phyloP scores from a whole-genome alignment of 1,284 basidiomycete genomes.

The Anthracocystis setariae region DNA sequence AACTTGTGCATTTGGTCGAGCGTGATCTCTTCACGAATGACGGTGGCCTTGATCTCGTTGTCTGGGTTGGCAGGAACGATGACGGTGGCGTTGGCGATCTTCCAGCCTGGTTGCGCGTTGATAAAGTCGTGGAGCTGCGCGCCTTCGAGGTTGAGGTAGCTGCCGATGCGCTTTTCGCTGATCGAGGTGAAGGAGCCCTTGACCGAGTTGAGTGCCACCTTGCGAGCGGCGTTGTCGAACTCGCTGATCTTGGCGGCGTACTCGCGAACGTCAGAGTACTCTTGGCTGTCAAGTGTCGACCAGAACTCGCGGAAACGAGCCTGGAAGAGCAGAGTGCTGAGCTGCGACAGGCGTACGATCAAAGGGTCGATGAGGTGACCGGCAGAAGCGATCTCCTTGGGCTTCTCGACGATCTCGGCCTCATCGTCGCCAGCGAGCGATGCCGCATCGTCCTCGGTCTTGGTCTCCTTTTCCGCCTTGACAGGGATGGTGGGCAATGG shows the following conservation, averaged over 20 bases:
- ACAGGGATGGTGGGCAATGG: slow-evolving; percentile 37
- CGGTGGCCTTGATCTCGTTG: slow-evolving; percentile 92
- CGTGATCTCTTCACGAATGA: slow-evolving; percentile 88
- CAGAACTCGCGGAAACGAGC: slow-evolving; percentile 93
- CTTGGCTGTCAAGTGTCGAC: slow-evolving; percentile 70
- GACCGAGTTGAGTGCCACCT: slow-evolving; percentile 80
- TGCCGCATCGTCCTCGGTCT: slow-evolving; percentile 27
- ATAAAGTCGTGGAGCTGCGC: slow-evolving; percentile 76
- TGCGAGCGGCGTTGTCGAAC: slow-evolving; percentile 81
- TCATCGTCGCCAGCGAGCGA: slow-evolving; percentile 43
- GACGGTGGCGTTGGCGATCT: slow-evolving; percentile 75
- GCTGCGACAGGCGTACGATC: slow-evolving; percentile 78
- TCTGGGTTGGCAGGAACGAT: slow-evolving; percentile 73
- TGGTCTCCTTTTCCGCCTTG: slow-evolving; percentile 47
- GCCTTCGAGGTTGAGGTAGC: slow-evolving; percentile 80
- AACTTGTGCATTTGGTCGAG: slow-evolving; percentile 73
- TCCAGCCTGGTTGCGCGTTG: slow-evolving; percentile 78
- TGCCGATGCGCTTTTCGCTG: slow-evolving; percentile 75
- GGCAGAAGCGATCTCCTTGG: slow-evolving; percentile 68
- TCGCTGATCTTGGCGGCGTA: slow-evolving; percentile 83
- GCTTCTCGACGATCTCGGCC: slow-evolving; percentile 31
- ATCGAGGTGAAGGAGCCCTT: slow-evolving; percentile 82
- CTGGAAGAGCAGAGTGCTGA: slow-evolving; percentile 82
- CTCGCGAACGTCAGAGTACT: slow-evolving; percentile 80
- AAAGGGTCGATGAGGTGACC: slow-evolving; percentile 69